Base-by-base conservation (phyloP, 2,329 filamentous ascomycete species). In the Microthyrium microscopicum region DNA sequence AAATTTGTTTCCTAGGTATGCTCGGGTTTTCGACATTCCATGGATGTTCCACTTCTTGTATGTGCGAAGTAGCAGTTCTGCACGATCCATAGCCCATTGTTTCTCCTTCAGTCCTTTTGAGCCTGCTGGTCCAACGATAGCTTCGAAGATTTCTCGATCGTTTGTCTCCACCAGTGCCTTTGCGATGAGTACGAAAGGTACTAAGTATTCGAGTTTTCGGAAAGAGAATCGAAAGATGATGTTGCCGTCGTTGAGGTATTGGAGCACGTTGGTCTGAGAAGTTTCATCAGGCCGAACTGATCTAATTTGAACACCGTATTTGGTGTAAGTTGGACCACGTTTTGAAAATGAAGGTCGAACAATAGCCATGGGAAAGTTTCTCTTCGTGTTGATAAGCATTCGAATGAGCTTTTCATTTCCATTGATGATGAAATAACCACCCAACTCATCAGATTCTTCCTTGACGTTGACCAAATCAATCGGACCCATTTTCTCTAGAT, bases 201-300 rank as follows among this genome's bases (percentile, higher is more conserved):
- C 70, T n/a, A 98, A 70, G 49, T 83, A 98, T 56, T 98, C 89
- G 45, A 84, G 83, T 59, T 98, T 98, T 44, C 85, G 70, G 87
- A 87, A 98, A 5, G 87, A 94, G 57, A 98, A 98, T 36, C 89
- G 71, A 58, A 98, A 93, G 1, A 83, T 95, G 46, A 95, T 76
- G 54, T 94, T 95, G 42, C 89, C 89, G 52, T 98, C 89, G 46
- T 69, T 83, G 36, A 98, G 70, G 55, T 95, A 98, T 58, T 98
- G 89, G 31, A 98, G 67, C 21, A 92, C 84, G 49, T 95, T 98
- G 24, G 87, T 95, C 56, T 95, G 87, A 20, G 85, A 94, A 6
- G 87, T 94, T 58, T 98, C 84, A 56, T 98, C 89, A n/a, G 85
- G 85, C 38, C 89, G 74, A 35, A 94, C 84, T 3, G 78, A 91